A percentile compares a stretch with the other conserved stretches of the same genome.
Evolutionary conservation across 305 asterid genomes (phyloP).

Genomic region (Petunia hybrid): DNA sequence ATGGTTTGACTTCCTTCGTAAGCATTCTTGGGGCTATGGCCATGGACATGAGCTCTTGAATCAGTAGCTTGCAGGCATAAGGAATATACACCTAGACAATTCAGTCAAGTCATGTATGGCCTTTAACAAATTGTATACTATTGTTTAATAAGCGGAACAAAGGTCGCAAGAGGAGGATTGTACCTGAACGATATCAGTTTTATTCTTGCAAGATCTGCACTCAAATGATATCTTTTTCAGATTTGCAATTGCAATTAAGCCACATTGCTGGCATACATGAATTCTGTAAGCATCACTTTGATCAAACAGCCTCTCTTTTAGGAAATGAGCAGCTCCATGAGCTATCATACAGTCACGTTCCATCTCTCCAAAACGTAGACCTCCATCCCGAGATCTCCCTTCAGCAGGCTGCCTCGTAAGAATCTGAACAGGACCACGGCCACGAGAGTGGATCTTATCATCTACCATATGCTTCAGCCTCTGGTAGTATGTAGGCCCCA

Average conservation of each 20-base stretch:
- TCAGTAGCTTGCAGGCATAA: conserved; percentile 69
- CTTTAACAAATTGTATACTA: neutral
- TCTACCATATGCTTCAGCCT: conserved; percentile 49
- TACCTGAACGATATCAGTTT: conserved; percentile 48
- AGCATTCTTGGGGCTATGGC: conserved; percentile 66
- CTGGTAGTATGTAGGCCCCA: conserved; percentile 49
- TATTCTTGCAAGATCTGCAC: conserved; percentile 43
- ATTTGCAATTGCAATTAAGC: conserved; percentile 40
- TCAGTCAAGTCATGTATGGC: neutral
- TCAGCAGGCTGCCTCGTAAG: conserved; percentile 48
- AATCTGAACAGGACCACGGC: conserved; percentile 43
- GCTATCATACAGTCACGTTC: conserved; percentile 48
- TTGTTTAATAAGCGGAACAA: neutral
- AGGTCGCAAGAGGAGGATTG: neutral
- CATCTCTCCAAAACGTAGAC: conserved; percentile 44
- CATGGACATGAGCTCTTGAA: conserved; percentile 79
- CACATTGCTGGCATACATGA: conserved; percentile 45
- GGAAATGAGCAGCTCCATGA: conserved; percentile 45
- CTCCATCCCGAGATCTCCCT: conserved; percentile 45
- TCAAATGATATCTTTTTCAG: conserved; percentile 43
- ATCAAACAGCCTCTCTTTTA: conserved; percentile 42
- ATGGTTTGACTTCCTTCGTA: conserved; percentile 40
- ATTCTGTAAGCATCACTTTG: conserved; percentile 46
- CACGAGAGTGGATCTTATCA: conserved; percentile 46
- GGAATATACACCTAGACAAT: conserved; percentile 54